Evolutionary conservation across 129 eudicot species (phyloP), one percentile per base, ranked within the genome.

Genomic region (Tanacetum coccineum): DNA sequence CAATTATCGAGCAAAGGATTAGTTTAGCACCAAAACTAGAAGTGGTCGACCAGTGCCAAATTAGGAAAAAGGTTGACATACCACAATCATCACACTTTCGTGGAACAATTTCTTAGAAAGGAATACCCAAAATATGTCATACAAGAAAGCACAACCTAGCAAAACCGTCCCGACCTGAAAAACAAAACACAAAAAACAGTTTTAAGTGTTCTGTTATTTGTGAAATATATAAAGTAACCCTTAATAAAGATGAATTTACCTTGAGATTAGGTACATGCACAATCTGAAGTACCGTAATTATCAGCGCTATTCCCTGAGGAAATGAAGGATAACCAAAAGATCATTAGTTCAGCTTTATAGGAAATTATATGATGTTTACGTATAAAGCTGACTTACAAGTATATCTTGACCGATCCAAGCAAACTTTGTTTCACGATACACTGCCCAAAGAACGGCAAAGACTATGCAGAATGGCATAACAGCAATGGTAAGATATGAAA

Each of bases 81-180:
- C 96, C 94, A 89, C 90, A 79, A 89, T 89, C 96, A 89, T 89
- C 78, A 89, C 96, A 17, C 96, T 89, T 81, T 89, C 96, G 17
- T 89, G 82, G 86, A 89, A 89, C 63, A 89, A 71, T 47, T 66
- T 83, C 77, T 86, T 86, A 1, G 96, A 89, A 72, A 81, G 28
- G 14, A 89, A 89, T 45, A 89, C 96, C 96, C 96, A 89, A 68
- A 89, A 89, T 55, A 89, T 89, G 86, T 89, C 96, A 20, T 89
- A 89, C 74, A 86, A 68, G 82, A 89, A 86, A 71, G 96, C 94
- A 62, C 93, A 86, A 62, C 90, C 62, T 48, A 89, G 80, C 68
- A 89, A 86, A 72, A 89, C 90, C 0, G 95, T 70, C 25, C 88
- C 96, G 55, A 89, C 94, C 96, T 89, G 84, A 67, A 59, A 73